Conservation (phyloP, 768 basidiomycete genomes). For the Collybiopsis luxurians region DNA sequence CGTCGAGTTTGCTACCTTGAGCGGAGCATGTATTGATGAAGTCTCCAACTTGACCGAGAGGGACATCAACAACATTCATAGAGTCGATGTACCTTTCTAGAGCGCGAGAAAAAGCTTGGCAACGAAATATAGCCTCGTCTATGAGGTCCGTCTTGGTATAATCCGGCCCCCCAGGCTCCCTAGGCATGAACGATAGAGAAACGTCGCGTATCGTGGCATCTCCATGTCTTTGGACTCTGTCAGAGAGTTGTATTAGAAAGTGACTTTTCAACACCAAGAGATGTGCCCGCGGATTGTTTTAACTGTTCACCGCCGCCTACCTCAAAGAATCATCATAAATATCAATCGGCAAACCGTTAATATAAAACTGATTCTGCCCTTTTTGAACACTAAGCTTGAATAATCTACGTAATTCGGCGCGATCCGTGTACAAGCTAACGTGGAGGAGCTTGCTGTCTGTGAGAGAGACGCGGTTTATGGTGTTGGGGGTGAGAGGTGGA, state of each 20-base stretch:
- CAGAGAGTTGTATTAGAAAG: no score
- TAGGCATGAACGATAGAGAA: constrained; percentile 23
- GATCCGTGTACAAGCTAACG: constrained; percentile 39
- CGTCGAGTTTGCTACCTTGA: constrained; percentile 5
- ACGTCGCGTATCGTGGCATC: constrained; percentile 46
- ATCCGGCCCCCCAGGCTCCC: constrained; percentile 18
- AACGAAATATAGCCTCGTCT: constrained; percentile 28
- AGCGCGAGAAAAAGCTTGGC: constrained; percentile 22
- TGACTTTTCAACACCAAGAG: no score
- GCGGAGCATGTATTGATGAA: constrained; percentile 3
- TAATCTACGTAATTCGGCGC: constrained; percentile 40
- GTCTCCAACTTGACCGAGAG: not conserved
- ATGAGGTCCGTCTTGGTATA: constrained; percentile 24
- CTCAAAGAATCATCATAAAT: constrained; percentile 39
- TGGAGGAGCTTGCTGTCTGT: constrained; percentile 33
- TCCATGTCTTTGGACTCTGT: constrained; percentile 44
- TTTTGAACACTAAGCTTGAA: constrained; percentile 35
- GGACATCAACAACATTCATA: constrained; percentile 29
- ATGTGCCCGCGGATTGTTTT: no score
- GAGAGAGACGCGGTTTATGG: constrained; percentile 27
- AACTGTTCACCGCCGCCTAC: constrained; percentile 15
- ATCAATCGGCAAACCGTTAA: constrained; percentile 34
- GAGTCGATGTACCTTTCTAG: constrained; percentile 34
- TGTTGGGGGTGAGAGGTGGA: constrained; percentile 23
- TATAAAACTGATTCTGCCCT: constrained; percentile 40